Percentiles rank a stretch among this genome's conserved stretches.
Evolutionary conservation across 2,329 filamentous ascomycete genomes (phyloP).

Genomic region (Xylariomycetidae sp.): DNA sequence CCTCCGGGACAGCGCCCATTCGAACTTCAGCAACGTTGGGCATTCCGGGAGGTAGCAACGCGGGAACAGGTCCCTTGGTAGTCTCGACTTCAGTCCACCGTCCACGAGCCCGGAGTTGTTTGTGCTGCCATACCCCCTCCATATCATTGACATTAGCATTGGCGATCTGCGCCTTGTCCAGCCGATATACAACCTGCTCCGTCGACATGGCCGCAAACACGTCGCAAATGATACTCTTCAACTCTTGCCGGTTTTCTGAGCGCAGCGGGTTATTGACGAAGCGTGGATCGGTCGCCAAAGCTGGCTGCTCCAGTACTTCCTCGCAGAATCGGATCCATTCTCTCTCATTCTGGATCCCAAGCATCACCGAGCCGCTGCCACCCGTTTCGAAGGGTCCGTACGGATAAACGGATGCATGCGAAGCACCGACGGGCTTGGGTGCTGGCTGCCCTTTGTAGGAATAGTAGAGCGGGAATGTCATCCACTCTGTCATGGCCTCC

Average conservation of each 20-base stretch:
- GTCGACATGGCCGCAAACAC: constrained; percentile 33
- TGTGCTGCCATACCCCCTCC: constrained; percentile 48
- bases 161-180: constrained; percentile 45
- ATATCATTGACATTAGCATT: constrained; percentile 52
- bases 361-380: constrained; percentile 40
- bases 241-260: constrained; percentile 37
- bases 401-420: constrained; percentile 50
- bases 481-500: constrained; percentile 54
- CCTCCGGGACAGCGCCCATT: constrained; percentile 39
- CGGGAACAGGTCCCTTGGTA: constrained; percentile 37
- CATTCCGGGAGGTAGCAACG: constrained; percentile 44
- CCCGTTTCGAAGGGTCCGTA: constrained; percentile 49
- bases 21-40: constrained; percentile 18
- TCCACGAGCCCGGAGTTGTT: constrained; percentile 42
- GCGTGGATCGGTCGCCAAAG: constrained; percentile 36
- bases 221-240: constrained; percentile 39
- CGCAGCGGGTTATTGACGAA: constrained; percentile 42
- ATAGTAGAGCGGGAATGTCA: constrained; percentile 51
- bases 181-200: constrained; percentile 32
- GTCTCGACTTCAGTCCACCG: constrained; percentile 47
- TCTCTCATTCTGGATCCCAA: constrained; percentile 52
- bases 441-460: constrained; percentile 37
- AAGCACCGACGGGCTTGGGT: constrained; percentile 40
- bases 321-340: constrained; percentile 47
- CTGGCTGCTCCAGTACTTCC: constrained; percentile 36